phyloP scores from a whole-genome alignment of 805 yeast species.

The Candida xiaguanensis region DNA sequence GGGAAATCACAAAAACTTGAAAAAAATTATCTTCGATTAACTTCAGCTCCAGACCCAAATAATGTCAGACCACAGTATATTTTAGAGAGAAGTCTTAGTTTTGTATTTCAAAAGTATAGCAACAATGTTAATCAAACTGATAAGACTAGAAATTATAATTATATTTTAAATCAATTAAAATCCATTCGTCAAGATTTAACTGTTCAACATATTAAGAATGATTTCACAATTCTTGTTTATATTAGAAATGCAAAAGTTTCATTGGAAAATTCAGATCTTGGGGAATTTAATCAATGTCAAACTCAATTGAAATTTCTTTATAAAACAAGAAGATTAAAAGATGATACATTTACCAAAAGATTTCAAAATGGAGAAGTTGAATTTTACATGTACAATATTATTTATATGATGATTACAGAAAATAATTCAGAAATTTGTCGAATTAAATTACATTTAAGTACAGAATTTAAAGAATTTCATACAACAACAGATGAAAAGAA shows the following conservation, averaged over 20 bases:
- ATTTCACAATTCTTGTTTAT: conserved; percentile 74
- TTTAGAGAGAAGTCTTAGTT: conserved; percentile 53
- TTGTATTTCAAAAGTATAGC: conserved; percentile 51
- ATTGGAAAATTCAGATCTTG: conserved; percentile 75
- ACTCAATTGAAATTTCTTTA: conserved; percentile 70
- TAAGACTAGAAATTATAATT: conserved; percentile 49
- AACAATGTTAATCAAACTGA: conserved; percentile 19
- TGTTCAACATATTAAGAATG: conserved; percentile 80
- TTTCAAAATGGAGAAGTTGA: conserved; percentile 43
- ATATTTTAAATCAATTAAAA: conserved; percentile 85
- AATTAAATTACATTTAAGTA: conserved; percentile 21
- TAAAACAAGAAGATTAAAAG: conserved; percentile 23
- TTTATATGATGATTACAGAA: conserved; percentile 72
- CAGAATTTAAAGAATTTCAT: conserved; percentile 7
- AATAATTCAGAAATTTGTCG: conserved; percentile 56
- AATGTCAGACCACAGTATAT: conserved; percentile 71
- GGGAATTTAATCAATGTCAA: conserved; percentile 95
- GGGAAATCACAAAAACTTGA: conserved; percentile 70
- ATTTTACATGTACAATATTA: conserved; percentile 66
- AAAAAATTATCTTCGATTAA: conserved; percentile 76
- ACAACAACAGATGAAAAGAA: conserved; percentile 11
- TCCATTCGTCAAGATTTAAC: conserved; percentile 90
- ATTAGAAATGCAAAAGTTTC: conserved; percentile 88
- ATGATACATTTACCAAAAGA: conserved; percentile 19
- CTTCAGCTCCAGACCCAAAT: conserved; percentile 88